Percentiles rank a stretch among this genome's conserved stretches.
Conservation (phyloP, 164 flowering plant species). For the Vitis riparia region DNA sequence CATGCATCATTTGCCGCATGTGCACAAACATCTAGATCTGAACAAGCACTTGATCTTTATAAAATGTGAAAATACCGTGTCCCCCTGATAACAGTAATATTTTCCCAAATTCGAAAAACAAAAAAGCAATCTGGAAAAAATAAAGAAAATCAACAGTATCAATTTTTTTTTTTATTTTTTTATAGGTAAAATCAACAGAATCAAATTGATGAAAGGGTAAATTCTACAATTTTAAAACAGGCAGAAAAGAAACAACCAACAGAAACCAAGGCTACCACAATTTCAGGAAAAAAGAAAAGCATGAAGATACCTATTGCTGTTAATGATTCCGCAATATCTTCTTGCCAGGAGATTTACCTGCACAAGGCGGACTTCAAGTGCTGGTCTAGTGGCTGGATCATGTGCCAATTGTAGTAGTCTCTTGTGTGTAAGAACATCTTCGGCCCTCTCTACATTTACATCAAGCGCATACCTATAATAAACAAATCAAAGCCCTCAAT, state of each 20-base stretch:
- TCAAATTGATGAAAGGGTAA: not conserved
- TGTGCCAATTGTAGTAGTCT: constrained; percentile 41
- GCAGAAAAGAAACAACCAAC: not conserved
- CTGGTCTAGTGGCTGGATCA: constrained; percentile 49
- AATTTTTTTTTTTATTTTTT: no score
- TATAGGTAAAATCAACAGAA: no score
- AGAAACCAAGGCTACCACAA: not conserved
- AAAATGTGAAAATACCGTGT: no score
- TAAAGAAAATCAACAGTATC: no score
- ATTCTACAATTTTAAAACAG: not conserved
- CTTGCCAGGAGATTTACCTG: constrained; percentile 27
- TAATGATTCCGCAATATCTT: not conserved
- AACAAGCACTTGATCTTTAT: no score
- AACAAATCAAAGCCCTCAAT: constrained; percentile 4
- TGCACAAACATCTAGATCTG: no score
- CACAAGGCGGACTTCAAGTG: constrained; percentile 55
- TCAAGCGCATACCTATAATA: constrained; percentile 51
- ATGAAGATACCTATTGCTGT: not conserved
- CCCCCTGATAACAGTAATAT: no score
- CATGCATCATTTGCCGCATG: no score
- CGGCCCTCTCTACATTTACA: constrained; percentile 58
- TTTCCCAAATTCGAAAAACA: no score
- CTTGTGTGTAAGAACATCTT: constrained; percentile 56
- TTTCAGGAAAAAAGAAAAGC: not conserved
- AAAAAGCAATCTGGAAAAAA: no score